Percentiles rank a stretch among this genome's conserved stretches.
Evolutionary conservation across 2,329 filamentous ascomycete genomes (phyloP).

Genomic region (Aspergillus nomiae): DNA sequence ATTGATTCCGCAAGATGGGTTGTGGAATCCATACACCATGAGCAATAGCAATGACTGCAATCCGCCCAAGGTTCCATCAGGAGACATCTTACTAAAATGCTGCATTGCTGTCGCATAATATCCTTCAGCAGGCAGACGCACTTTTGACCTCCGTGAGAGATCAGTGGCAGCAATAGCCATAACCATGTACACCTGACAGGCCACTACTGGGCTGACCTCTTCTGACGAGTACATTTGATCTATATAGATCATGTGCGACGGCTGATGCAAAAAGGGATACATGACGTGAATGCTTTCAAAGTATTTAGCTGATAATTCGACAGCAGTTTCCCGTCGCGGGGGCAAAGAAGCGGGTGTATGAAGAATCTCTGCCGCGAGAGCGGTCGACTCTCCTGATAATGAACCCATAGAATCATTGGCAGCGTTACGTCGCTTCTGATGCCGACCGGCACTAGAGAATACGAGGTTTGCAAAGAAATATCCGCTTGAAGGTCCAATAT

Average conservation of each 20-base stretch:
- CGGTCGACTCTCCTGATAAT: conserved; percentile 16
- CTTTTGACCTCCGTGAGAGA: conserved; percentile 46
- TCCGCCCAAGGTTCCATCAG: conserved; percentile 53
- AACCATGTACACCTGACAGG: conserved; percentile 58
- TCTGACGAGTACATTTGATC: conserved; percentile 37
- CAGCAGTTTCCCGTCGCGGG: conserved; percentile 38
- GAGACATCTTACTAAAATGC: conserved; percentile 49
- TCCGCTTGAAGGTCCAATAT: conserved; percentile 59
- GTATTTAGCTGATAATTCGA: conserved; percentile 49
- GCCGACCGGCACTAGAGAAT: conserved; percentile 41
- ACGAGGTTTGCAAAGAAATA: conserved; percentile 56
- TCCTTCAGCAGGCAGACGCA: conserved; percentile 51
- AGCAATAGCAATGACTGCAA: conserved; percentile 50
- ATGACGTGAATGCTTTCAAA: conserved; percentile 53
- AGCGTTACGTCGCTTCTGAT: conserved; percentile 16
- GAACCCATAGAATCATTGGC: not conserved
- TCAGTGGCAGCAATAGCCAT: conserved; percentile 53
- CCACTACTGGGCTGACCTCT: conserved; percentile 30
- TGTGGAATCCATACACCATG: conserved; percentile 55
- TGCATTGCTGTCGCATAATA: conserved; percentile 54
- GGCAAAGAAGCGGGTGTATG: conserved; percentile 33
- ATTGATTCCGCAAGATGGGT: conserved; percentile 52
- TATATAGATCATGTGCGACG: conserved; percentile 41
- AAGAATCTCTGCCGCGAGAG: conserved; percentile 29
- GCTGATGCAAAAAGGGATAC: conserved; percentile 54